phyloP scores from a whole-genome alignment of 495 filamentous ascomycete species.

The Penicillium alfredii region DNA sequence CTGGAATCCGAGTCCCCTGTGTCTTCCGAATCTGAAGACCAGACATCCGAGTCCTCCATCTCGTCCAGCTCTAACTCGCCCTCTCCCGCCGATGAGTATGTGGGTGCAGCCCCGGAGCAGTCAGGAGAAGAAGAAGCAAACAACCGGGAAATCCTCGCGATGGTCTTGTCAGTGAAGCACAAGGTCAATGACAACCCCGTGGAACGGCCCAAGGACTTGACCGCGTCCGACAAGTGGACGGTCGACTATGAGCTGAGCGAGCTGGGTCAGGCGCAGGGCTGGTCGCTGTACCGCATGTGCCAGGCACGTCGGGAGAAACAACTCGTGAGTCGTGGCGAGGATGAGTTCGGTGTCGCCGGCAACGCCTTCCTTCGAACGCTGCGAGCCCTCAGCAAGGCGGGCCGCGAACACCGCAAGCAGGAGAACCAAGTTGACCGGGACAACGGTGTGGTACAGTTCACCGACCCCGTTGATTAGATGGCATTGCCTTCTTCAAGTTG shows the following conservation, averaged over 20 bases:
- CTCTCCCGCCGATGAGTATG: not conserved
- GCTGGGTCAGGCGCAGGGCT: constrained; percentile 32
- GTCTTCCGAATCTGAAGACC: not conserved
- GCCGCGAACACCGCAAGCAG: constrained; percentile 42
- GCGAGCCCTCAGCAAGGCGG: constrained; percentile 35
- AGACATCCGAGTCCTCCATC: constrained; percentile 4
- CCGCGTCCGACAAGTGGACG: constrained; percentile 54
- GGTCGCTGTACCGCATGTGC: constrained; percentile 48
- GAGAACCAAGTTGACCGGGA: constrained; percentile 44
- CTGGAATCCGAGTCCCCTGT: not conserved
- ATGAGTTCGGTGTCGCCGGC: constrained; percentile 24
- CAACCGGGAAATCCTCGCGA: constrained; percentile 46
- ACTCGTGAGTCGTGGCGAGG: constrained; percentile 32
- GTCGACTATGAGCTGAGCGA: constrained; percentile 73
- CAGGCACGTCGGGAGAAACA: constrained; percentile 46
- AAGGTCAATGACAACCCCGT: constrained; percentile 63
- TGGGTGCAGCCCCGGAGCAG: constrained; percentile 4
- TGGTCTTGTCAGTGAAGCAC: constrained; percentile 66
- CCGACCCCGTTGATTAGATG: constrained; percentile 10
- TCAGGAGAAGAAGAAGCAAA: constrained; percentile 1
- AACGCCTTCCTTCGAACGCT: constrained; percentile 39
- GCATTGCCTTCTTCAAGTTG: too few species aligned
- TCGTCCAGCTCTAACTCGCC: constrained; percentile 3
- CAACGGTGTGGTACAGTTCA: constrained; percentile 25
- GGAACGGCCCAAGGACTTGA: constrained; percentile 50